These are phyloP conservation scores for Cryptococcus sp. DNA, from an alignment of 1,284 basidiomycete genomes.

Conservation along the genomic window DNA sequence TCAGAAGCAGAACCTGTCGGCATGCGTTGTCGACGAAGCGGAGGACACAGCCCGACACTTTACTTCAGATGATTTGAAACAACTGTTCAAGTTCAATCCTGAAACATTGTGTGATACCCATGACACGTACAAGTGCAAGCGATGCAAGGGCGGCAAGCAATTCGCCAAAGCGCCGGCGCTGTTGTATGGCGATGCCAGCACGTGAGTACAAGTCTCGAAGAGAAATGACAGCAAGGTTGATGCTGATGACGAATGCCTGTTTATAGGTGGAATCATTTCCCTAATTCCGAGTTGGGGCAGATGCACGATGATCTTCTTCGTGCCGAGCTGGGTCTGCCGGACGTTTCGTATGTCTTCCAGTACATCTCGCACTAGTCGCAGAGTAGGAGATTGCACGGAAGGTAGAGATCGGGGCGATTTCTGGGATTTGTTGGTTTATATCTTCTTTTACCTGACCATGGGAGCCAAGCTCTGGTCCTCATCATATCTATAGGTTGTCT, in stretches of 20 bases:
- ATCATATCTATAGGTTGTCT: no score
- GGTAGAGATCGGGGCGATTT: no score
- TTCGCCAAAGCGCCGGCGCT: constrained; percentile 77
- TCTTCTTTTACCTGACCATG: no score
- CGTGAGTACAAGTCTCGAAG: constrained; percentile 62
- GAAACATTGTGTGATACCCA: constrained; percentile 90
- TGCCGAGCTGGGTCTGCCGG: constrained; percentile 78
- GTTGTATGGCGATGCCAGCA: constrained; percentile 95
- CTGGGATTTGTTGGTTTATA: no score
- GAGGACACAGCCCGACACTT: constrained; percentile 96
- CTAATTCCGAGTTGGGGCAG: constrained; percentile 79
- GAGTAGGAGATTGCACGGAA: no score
- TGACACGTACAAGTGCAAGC: constrained; percentile 96
- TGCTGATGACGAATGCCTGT: background rate
- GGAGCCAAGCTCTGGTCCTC: no score
- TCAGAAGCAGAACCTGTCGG: constrained; percentile 93
- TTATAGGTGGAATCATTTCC: constrained; percentile 93
- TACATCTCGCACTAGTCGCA: constrained; percentile 61
- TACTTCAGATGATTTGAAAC: constrained; percentile 81
- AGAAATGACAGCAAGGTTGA: background rate
- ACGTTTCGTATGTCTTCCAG: constrained; percentile 90
- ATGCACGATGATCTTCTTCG: constrained; percentile 95
- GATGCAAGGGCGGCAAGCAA: constrained; percentile 88
- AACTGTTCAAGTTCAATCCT: constrained; percentile 91
- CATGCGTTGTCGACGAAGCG: constrained; percentile 96